Evolutionary conservation across 2,329 filamentous ascomycete species (phyloP), one percentile per base, ranked within the genome.

Genomic region (Diplocarpon mali): DNA sequence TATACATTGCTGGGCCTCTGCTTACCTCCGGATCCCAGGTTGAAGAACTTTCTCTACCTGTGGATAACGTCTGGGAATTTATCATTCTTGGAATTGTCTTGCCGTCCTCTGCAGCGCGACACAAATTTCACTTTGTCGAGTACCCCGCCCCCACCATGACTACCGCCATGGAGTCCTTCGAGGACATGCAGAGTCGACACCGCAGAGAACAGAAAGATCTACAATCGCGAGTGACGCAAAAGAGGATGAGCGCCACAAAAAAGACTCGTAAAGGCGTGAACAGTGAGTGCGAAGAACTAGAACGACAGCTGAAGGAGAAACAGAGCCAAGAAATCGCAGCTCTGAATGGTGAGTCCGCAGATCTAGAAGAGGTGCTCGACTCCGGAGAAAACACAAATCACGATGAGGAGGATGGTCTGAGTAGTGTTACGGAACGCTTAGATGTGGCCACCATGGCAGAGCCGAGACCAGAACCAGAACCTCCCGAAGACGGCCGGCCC

Each of bases 171-270:
- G 73, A 78, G 60, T 67, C 71, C 9, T 77, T 92, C 65, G 89
- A 95, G 48, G 80, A 85, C 50, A 68, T 92, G 45, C 80, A 86
- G 57, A 69, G 79, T 31, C 83, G 81, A 38, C 92, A 98, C 63
- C 80, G 86, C 57, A 92, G 86, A 65, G 90, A 98, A 67, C 80
- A 84, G 63, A 82, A 80, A 56, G 90, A 96, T 49, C 73, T 98
- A 20, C 85, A 94, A 63, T 75, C 78, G 40, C 80, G 83, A 48
- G 80, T 93, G 59, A 95, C 86, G 5, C 88, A 83, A 67, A 96
- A 95, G 73, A 98, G 95, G 72, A 96, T 95, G 71, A 83, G 85
- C 55, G 89, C 92, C 13, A 93, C 83, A 38, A 98, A 96, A 67
- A 87, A 79, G 77, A 89, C 73, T 55, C 77, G 69, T 58, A 86